These are phyloP conservation scores for Xylariaceae sp. DNA, from an alignment of 2,329 filamentous ascomycete genomes.

Conservation along the genomic window DNA sequence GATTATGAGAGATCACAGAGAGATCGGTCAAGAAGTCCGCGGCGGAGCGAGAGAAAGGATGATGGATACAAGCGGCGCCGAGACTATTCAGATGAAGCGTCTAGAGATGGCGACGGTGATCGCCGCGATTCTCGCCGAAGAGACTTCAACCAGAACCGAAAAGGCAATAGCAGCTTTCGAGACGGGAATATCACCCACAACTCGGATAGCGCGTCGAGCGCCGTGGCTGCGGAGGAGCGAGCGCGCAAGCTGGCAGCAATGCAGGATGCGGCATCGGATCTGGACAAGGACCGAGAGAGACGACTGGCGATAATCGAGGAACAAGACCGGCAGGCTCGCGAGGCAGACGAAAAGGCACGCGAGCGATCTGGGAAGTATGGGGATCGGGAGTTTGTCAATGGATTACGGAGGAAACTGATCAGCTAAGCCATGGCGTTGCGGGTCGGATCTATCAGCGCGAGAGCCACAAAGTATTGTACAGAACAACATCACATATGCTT, in stretches of 20 bases:
- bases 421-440: conserved; percentile 7
- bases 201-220: conserved; percentile 10
- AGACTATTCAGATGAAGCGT: conserved; percentile 24
- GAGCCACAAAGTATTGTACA: no score
- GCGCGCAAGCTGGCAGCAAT: conserved; percentile 67
- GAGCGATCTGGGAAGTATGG: conserved; percentile 57
- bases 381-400: conserved; percentile 61
- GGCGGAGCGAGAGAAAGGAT: conserved; percentile 27
- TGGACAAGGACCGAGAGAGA: conserved; percentile 67
- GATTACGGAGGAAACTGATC: conserved; percentile 54
- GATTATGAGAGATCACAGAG: conserved; percentile 20
- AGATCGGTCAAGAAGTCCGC: conserved; percentile 31
- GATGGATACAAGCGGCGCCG: conserved; percentile 31
- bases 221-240: conserved; percentile 45
- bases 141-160: conserved; percentile 10
- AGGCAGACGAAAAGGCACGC: conserved; percentile 63
- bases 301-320: conserved; percentile 64
- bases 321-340: conserved; percentile 59
- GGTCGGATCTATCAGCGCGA: no score
- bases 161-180: conserved; percentile 20
- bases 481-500: no score
- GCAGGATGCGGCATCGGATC: conserved; percentile 64
- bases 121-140: conserved; percentile 25
- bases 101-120: conserved; percentile 22
- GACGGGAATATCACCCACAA: conserved; percentile 14